phyloP scores from a whole-genome alignment of 1,139 yeast species.

The Scheffersomyces lignicola region DNA sequence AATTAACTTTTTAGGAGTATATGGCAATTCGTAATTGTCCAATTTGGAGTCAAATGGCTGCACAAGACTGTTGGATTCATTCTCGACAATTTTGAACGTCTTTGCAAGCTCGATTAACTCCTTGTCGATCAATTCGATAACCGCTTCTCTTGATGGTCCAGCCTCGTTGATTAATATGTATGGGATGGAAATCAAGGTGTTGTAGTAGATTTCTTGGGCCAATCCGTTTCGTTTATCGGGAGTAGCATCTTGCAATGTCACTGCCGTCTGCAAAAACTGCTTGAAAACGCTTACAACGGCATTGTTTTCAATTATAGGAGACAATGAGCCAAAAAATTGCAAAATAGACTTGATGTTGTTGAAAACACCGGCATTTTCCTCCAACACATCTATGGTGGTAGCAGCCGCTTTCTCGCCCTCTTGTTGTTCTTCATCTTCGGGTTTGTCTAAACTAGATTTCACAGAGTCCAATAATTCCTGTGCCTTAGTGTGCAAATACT shows the following conservation, averaged over 20 bases:
- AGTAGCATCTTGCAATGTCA: slow-evolving; percentile 49
- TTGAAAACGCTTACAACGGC: slow-evolving; percentile 53
- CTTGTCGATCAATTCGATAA: slow-evolving; percentile 35
- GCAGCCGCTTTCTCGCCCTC: background rate
- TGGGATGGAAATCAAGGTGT: slow-evolving; percentile 68
- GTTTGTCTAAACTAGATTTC: background rate
- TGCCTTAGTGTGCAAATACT: slow-evolving; percentile 63
- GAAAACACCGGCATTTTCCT: slow-evolving; percentile 64
- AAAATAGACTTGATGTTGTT: slow-evolving; percentile 68
- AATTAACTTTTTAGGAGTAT: slow-evolving; percentile 52
- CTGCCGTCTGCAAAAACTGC: slow-evolving; percentile 56
- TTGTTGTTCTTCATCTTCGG: slow-evolving; percentile 17
- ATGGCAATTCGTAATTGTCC: slow-evolving; percentile 45
- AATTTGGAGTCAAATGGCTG: slow-evolving; percentile 41
- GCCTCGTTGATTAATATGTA: slow-evolving; percentile 55
- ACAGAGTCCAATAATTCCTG: slow-evolving; percentile 50
- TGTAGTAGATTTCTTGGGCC: slow-evolving; percentile 69
- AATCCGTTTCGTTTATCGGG: slow-evolving; percentile 49
- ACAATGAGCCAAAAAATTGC: slow-evolving; percentile 66
- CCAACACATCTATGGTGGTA: slow-evolving; percentile 13
- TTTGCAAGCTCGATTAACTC: slow-evolving; percentile 49
- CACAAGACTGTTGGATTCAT: slow-evolving; percentile 23
- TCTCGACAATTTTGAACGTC: slow-evolving; percentile 28
- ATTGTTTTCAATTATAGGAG: slow-evolving; percentile 59
- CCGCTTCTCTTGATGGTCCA: slow-evolving; percentile 19